phyloP scores from a whole-genome alignment of 768 basidiomycete genomes.

The Boletus sp. region DNA sequence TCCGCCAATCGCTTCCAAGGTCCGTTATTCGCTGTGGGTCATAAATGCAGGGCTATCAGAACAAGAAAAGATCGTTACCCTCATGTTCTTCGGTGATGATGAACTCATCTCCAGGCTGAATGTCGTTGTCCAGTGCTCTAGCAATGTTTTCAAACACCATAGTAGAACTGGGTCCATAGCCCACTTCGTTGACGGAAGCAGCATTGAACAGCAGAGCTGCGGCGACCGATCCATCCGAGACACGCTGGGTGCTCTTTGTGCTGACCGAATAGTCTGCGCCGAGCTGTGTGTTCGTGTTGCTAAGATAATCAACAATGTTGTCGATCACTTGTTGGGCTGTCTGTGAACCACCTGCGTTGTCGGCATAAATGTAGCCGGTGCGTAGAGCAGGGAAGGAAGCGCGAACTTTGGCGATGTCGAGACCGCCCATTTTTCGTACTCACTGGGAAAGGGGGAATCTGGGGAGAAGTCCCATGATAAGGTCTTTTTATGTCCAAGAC shows the following conservation, averaged over 20 bases:
- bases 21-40: conserved; percentile 60
- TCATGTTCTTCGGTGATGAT: conserved; percentile 82
- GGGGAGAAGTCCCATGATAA: background rate
- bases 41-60: background rate
- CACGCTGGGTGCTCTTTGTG: conserved; percentile 48
- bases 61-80: conserved; percentile 40
- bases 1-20: conserved; percentile 75
- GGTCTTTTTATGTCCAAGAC: background rate
- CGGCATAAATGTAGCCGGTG: conserved; percentile 63
- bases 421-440: conserved; percentile 15
- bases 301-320: conserved; percentile 63
- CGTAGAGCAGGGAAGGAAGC: conserved; percentile 62
- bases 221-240: conserved; percentile 47
- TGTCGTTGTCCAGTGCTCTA: conserved; percentile 52
- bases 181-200: conserved; percentile 57
- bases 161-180: conserved; percentile 66
- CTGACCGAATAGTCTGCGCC: conserved; percentile 69
- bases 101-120: conserved; percentile 66
- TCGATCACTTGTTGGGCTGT: conserved; percentile 54
- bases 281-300: conserved; percentile 72
- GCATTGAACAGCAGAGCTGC: conserved; percentile 67
- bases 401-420: conserved; percentile 53
- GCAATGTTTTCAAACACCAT: conserved; percentile 69
- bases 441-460: background rate
- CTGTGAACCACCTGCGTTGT: conserved; percentile 79